phyloP scores from a whole-genome alignment of 78 protist genomes.

The Neovahlkampfia damariscottae region DNA sequence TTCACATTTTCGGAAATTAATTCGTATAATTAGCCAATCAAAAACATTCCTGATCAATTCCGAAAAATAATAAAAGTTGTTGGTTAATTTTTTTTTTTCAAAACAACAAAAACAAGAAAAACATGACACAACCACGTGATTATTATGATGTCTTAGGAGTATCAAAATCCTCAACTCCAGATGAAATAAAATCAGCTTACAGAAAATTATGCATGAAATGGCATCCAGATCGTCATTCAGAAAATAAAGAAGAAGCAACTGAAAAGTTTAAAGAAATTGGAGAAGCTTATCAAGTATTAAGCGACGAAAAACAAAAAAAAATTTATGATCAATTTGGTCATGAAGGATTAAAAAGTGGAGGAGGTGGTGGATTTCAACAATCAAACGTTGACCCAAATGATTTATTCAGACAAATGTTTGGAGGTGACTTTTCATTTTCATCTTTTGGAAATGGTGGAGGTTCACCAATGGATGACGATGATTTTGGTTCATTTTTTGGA shows the following conservation, averaged over 20 bases:
- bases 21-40: too few relatives aligned
- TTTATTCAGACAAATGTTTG: not conserved
- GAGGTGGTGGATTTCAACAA: not conserved
- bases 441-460: not conserved
- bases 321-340: slow-evolving; percentile 35
- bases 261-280: not conserved
- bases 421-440: not conserved
- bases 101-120: not conserved
- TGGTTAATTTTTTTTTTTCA: not conserved
- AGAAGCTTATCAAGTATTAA: slow-evolving; percentile 38
- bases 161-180: slow-evolving; percentile 23
- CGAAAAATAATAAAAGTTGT: not conserved
- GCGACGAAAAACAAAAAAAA: not conserved
- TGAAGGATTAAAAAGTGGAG: slow-evolving; percentile 5
- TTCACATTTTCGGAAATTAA: too few relatives aligned
- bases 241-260: not conserved
- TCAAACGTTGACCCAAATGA: not conserved
- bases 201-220: slow-evolving; percentile 29
- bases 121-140: too few relatives aligned
- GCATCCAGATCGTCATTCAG: slow-evolving; percentile 4
- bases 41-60: too few relatives aligned
- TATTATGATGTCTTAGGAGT: slow-evolving; percentile 14
- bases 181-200: slow-evolving; percentile 53
- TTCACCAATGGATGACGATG: not conserved
- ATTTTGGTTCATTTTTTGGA: not conserved